phyloP scores from a whole-genome alignment of 148 eudicot species.

The Rhododendron griersonianum region DNA sequence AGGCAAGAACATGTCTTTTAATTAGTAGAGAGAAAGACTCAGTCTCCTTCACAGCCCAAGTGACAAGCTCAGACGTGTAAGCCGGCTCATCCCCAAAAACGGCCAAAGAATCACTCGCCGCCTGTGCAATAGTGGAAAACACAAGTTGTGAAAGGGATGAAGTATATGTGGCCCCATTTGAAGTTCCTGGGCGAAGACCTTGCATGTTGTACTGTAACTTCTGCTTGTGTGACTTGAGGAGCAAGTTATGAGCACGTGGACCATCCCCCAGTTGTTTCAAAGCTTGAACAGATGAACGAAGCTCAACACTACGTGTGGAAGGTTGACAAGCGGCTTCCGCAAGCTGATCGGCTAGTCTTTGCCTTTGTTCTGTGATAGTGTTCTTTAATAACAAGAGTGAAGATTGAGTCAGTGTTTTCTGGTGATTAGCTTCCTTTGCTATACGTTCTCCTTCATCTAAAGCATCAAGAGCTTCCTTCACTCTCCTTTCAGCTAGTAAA shows the following conservation, averaged over 20 bases:
- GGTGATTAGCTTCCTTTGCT: slow-evolving; percentile 33
- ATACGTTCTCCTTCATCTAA: slow-evolving; percentile 64
- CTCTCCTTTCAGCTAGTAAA: slow-evolving; percentile 70
- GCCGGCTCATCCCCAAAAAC: slow-evolving; percentile 74
- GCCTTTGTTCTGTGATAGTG: slow-evolving; percentile 54
- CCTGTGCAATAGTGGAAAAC: slow-evolving; percentile 85
- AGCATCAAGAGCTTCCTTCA: slow-evolving; percentile 63
- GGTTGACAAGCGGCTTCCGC: slow-evolving; percentile 68
- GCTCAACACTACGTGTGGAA: slow-evolving; percentile 68
- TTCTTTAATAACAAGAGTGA: slow-evolving; percentile 39
- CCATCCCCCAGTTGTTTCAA: slow-evolving; percentile 83
- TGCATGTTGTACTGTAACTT: slow-evolving; percentile 43
- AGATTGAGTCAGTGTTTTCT: slow-evolving; percentile 29
- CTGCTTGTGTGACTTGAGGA: slow-evolving; percentile 60
- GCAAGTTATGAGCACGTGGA: slow-evolving; percentile 70
- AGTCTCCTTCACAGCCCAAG: slow-evolving; percentile 78
- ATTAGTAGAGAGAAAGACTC: slow-evolving; percentile 47
- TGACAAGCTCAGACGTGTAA: slow-evolving; percentile 74
- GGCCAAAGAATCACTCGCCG: slow-evolving; percentile 64
- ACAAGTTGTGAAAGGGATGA: slow-evolving; percentile 61
- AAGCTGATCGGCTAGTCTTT: slow-evolving; percentile 65
- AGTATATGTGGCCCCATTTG: slow-evolving; percentile 37
- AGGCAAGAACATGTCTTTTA: slow-evolving; percentile 49
- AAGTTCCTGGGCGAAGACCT: slow-evolving; percentile 36
- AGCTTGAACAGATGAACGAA: slow-evolving; percentile 59